phyloP scores from a whole-genome alignment of 2,329 filamentous ascomycete genomes.

The Xylaria sp. region DNA sequence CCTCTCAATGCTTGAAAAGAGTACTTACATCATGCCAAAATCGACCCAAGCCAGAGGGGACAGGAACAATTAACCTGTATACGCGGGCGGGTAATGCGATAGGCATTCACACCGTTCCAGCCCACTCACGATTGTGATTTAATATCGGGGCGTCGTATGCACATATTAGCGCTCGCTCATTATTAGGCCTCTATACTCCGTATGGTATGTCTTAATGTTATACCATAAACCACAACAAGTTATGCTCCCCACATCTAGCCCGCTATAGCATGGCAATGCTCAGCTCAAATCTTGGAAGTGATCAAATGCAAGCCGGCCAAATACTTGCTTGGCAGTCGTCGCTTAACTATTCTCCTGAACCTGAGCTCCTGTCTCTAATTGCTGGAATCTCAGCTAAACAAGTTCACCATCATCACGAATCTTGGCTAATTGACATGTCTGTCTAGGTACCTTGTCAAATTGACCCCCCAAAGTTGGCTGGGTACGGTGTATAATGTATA shows the following conservation, averaged over 20 bases:
- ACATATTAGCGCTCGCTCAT: conserved; percentile 40
- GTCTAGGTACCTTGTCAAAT: conserved; percentile 7
- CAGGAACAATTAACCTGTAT: conserved; percentile 15
- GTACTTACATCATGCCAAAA: neutral
- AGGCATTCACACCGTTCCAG: conserved; percentile 42
- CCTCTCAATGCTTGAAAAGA: conserved; percentile 36
- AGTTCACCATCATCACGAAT: conserved; percentile 11
- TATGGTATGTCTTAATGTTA: conserved; percentile 40
- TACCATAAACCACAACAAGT: conserved; percentile 39
- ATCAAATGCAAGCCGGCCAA: conserved; percentile 19
- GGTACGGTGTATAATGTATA: conserved; percentile 1
- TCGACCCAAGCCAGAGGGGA: neutral
- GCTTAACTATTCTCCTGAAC: conserved; percentile 10
- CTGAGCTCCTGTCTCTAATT: conserved; percentile 12
- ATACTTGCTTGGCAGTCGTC: conserved; percentile 26
- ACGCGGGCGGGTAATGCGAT: conserved; percentile 33
- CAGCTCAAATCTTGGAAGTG: conserved; percentile 36
- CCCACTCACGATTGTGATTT: conserved; percentile 45
- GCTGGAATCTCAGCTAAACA: conserved; percentile 7
- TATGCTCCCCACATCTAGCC: conserved; percentile 20
- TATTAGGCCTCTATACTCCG: conserved; percentile 39
- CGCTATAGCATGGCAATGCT: conserved; percentile 30
- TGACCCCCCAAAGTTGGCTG: neutral
- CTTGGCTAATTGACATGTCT: neutral
- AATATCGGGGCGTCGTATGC: conserved; percentile 47